Evolutionary conservation across 2,329 filamentous ascomycete species (phyloP), one percentile per base, ranked within the genome.

Genomic region (Colletotrichum costaricense): DNA sequence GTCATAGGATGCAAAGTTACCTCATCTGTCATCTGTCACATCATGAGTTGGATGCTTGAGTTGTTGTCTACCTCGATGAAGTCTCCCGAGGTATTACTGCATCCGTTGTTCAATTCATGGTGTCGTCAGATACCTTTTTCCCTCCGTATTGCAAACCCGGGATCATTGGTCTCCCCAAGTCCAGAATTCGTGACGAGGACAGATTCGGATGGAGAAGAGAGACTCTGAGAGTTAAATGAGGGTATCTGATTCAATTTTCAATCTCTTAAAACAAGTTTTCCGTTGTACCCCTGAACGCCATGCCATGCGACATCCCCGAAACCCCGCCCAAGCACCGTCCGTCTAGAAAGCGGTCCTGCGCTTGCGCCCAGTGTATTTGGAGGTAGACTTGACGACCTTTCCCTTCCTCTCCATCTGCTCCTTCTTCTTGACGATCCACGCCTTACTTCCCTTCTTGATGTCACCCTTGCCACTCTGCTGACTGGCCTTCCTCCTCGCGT

Each of bases 321-420:
- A 26, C 33, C 57, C 42, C 76, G 52, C 68, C 42, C 12, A 38
- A 54, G 58, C 12, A 8, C 55, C 4, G 4, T 1, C 7, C 16
- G 8, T 9, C 38, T 82, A 98, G 81, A 97, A 98, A 38, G 91
- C 91, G 67, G 92, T 86, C 72, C 94, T 90, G 82, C 97, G 90
- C 86, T 95, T 98, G 78, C 97, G 88, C 35, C 96, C 97, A 0
- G 96, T 98, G 82, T 98, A 99, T 84, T 97, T 98, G 64, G 94
- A 97, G 69, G 89, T 95, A 1, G 92, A 86, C 87, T 98, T 98
- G 77, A 98, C 96, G 33, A 98, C 89, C 86, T 97, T 98, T 58
- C 97, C 97, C 84, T 98, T 98, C 75, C 91, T 89, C 83, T 97
- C 94, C 93, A 98, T 97, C 85, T 98, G 95, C 76, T 95, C 93